Base-by-base conservation (phyloP, 306 rosid species). In the Cucumis cinereus region DNA sequence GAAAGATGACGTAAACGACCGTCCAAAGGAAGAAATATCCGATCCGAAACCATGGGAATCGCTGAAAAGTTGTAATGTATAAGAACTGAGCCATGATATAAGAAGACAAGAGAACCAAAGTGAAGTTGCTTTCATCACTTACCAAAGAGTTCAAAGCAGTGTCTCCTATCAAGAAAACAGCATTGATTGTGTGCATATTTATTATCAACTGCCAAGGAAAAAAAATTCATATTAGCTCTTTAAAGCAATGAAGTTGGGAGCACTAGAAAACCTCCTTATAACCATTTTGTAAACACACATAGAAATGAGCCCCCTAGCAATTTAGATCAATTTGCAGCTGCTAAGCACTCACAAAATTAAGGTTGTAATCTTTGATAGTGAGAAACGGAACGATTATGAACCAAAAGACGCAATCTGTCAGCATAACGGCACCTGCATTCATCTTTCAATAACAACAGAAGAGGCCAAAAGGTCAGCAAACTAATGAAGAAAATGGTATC, bases 1-100 rank as follows among this genome's bases (percentile, higher is more conserved):
- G 99, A 78, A 90, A 85, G 73, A 88, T 75, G 57, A 95, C 99
- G 23, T 85, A 95, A 26, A 88, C 68, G 55, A 87, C 70, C 9
- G 99, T 95, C 99, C 99, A 95, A 43, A 95, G 33, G 86, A 85
- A 90, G 88, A 95, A 92, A 80, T 92, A 95, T 57, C 99, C 99
- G 8, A 92, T 87, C 70, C 99, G 91, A 83, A 95, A 95, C 99
- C 96, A 95, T 22, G 95, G 96, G 74, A 95, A 95, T 20, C 87
- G 68, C 99, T 95, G 45, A 78, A 1, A 56, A 59, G 20, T 62
- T 28, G 38, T 43, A 47, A 54, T 77, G 20, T 54, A 33, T 57
- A 35, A 49, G 22, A 63, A 63, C 58, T 53, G 24, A 64, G 52
- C 9, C 38, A 22, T 26, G 58, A 36, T 35, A 52, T 19, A n/a